Conservation (phyloP, 352 stramenopile genomes). For the Phytopythium ostracodes region DNA sequence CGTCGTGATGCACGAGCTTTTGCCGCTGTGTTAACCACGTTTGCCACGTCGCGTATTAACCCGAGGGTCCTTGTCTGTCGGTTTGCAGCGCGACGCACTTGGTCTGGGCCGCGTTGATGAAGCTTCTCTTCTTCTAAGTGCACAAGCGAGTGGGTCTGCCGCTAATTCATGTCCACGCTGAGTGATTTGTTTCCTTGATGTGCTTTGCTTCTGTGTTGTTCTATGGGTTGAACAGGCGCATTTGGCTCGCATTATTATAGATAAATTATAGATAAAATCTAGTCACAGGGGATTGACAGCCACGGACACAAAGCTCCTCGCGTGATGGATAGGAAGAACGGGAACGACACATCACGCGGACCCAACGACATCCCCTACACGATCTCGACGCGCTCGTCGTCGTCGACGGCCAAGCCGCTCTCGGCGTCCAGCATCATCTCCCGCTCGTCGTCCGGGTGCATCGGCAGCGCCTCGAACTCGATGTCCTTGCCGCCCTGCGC, state of each 20-base stretch:
- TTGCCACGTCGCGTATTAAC: background rate
- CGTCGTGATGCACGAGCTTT: no score
- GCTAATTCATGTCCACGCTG: slow-evolving; percentile 4
- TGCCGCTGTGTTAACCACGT: background rate
- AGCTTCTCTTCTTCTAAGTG: slow-evolving; percentile 82
- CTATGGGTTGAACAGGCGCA: background rate
- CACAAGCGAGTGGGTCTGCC: background rate
- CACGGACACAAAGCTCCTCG: background rate
- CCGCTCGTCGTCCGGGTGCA: slow-evolving; percentile 34
- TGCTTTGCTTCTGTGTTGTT: background rate
- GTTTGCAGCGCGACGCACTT: slow-evolving; percentile 61
- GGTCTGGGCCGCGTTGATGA: slow-evolving; percentile 81
- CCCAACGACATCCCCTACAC: slow-evolving; percentile 17
- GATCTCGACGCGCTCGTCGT: slow-evolving; percentile 23
- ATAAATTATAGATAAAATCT: slow-evolving; percentile 1
- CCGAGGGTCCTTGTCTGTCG: slow-evolving; percentile 5
- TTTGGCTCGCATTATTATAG: background rate
- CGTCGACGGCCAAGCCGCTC: slow-evolving; percentile 31
- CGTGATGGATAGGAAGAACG: background rate
- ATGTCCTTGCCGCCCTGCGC: slow-evolving; percentile 52
- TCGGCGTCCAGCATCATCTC: slow-evolving; percentile 52
- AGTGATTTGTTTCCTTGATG: background rate
- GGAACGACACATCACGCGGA: background rate
- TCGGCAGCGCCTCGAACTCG: slow-evolving; percentile 45
- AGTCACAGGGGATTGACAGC: background rate